These are phyloP conservation scores for Chlamydomonas eustigma DNA, from an alignment of 139 green algal genomes.

Conservation along the genomic window DNA sequence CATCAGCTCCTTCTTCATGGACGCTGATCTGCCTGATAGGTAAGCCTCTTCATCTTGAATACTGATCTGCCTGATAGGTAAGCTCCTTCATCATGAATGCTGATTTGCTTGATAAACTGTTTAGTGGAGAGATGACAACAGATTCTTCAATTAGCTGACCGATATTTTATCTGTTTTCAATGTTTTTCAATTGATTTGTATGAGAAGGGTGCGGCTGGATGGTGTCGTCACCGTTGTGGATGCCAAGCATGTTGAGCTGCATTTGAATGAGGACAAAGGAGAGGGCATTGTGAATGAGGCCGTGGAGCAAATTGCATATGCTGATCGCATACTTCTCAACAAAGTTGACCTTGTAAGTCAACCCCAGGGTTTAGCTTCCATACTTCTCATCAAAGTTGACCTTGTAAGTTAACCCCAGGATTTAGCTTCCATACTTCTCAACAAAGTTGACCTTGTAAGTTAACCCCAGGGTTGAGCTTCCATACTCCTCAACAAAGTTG, in stretches of 20 bases:
- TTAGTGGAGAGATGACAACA: background rate
- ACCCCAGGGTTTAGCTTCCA: background rate
- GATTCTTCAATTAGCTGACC: too few relatives aligned
- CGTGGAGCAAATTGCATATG: slow-evolving; percentile 92
- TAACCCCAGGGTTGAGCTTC: slow-evolving; percentile 44
- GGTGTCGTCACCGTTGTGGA: slow-evolving; percentile 74
- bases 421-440: slow-evolving; percentile 68
- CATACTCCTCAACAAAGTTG: slow-evolving; percentile 78
- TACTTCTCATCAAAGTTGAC: background rate
- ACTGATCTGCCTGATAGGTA: slow-evolving; percentile 34
- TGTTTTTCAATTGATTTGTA: too few relatives aligned
- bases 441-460: slow-evolving; percentile 52
- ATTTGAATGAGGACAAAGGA: slow-evolving; percentile 58
- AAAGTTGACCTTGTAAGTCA: slow-evolving; percentile 32
- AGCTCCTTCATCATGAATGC: slow-evolving; percentile 84
- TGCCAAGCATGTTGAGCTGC: slow-evolving; percentile 54
- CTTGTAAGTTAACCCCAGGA: slow-evolving; percentile 29
- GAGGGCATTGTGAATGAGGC: slow-evolving; percentile 84
- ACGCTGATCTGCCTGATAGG: slow-evolving; percentile 48
- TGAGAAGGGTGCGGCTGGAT: slow-evolving; percentile 73
- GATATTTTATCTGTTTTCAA: too few relatives aligned
- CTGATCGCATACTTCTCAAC: slow-evolving; percentile 94
- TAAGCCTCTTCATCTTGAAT: slow-evolving; percentile 84
- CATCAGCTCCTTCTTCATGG: slow-evolving; percentile 88
- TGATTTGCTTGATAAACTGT: slow-evolving; percentile 3